A percentile compares a stretch with the other conserved stretches of the same genome.
phyloP scores from a whole-genome alignment of 2,329 filamentous ascomycete species.

The Leptodontidium sp. region DNA sequence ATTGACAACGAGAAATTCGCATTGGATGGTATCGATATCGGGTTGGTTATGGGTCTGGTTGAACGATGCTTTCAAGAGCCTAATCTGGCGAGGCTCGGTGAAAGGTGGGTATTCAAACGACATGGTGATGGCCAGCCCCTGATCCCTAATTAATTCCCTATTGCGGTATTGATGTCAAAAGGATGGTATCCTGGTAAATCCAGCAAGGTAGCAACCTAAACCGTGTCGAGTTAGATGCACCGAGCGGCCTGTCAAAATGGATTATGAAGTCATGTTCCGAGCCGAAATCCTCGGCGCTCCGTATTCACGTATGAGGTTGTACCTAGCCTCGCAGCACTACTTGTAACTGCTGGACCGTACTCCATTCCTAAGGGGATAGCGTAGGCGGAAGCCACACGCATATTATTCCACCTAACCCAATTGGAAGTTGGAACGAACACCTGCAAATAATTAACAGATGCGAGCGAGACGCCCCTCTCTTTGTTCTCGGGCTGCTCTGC shows the following conservation, averaged over 20 bases:
- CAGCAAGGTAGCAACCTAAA: not conserved
- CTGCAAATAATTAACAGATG: too few relatives aligned
- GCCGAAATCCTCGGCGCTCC: not conserved
- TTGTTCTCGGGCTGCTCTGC: not conserved
- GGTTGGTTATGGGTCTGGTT: too few relatives aligned
- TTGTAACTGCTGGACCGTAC: too few relatives aligned
- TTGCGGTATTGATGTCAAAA: not conserved
- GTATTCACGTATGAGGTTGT: constrained; percentile 8
- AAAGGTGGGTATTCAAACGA: not conserved
- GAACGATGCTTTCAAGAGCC: too few relatives aligned
- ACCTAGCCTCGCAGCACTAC: too few relatives aligned
- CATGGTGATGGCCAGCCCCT: not conserved
- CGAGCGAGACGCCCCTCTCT: too few relatives aligned
- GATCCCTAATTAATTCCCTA: not conserved
- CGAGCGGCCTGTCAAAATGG: not conserved
- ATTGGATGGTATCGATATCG: not conserved
- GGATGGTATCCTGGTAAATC: not conserved
- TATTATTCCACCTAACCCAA: too few relatives aligned
- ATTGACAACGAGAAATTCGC: not conserved
- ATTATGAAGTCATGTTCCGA: not conserved
- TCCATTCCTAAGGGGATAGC: too few relatives aligned
- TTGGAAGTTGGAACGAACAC: too few relatives aligned
- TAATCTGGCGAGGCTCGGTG: not conserved
- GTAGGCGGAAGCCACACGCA: too few relatives aligned
- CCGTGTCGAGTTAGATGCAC: not conserved